A percentile compares a stretch with the other conserved stretches of the same genome.
These are phyloP conservation scores for Rhizopus stolonifer DNA, from an alignment of 371 early-diverging fungal species.

Conservation along the genomic window DNA sequence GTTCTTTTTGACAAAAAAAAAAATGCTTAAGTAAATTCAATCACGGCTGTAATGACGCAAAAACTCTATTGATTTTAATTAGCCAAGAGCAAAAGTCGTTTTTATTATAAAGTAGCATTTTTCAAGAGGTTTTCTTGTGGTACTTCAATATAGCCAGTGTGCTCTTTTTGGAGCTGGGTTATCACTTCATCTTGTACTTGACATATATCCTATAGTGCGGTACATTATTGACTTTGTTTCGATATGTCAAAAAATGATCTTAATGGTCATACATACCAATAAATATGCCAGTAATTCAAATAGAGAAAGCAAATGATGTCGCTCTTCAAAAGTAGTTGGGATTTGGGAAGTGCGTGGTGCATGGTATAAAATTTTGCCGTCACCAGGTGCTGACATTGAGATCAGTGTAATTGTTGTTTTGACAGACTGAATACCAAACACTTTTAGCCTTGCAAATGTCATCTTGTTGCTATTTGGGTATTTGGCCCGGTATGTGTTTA, in stretches of 20 bases:
- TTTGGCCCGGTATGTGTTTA: slow-evolving; percentile 10
- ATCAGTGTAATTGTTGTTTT: slow-evolving; percentile 5
- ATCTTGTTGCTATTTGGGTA: slow-evolving; percentile 7
- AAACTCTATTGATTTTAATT: neutral
- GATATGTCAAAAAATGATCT: slow-evolving; percentile 3
- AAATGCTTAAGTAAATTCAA: too few relatives aligned
- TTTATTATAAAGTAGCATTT: slow-evolving; percentile 3
- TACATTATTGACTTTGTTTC: neutral
- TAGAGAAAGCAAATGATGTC: slow-evolving; percentile 1
- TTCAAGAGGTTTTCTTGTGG: slow-evolving; percentile 4
- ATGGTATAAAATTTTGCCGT: slow-evolving; percentile 9
- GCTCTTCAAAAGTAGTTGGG: slow-evolving; percentile 8
- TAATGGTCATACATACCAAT: slow-evolving; percentile 2
- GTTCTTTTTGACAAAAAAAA: too few relatives aligned
- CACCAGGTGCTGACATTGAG: slow-evolving; percentile 3
- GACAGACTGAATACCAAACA: slow-evolving; percentile 10
- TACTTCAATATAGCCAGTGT: slow-evolving; percentile 2
- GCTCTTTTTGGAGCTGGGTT: slow-evolving; percentile 7
- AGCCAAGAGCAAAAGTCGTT: neutral
- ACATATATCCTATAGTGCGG: slow-evolving; percentile 3
- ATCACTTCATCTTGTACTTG: slow-evolving; percentile 7
- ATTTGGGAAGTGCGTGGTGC: slow-evolving; percentile 7
- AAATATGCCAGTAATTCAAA: slow-evolving; percentile 8
- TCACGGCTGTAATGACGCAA: too few relatives aligned
- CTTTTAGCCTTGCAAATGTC: slow-evolving; percentile 10